Percentiles rank a stretch among this genome's conserved stretches.
These are phyloP conservation scores for Claviceps fusiformis DNA, from an alignment of 2,329 filamentous ascomycete genomes.

Conservation along the genomic window DNA sequence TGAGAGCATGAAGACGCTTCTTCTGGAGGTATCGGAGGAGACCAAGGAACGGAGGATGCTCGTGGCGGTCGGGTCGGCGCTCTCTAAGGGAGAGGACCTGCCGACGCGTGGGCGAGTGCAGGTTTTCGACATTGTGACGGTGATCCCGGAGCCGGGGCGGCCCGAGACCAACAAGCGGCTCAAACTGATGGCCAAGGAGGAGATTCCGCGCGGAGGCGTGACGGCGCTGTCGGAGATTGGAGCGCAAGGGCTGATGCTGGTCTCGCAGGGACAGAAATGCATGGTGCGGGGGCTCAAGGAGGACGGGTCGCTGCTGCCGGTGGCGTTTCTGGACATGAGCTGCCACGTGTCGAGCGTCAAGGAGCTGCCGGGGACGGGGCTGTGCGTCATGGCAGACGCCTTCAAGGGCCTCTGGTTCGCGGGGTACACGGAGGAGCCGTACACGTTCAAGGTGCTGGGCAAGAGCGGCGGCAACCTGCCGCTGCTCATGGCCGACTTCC, in stretches of 20 bases:
- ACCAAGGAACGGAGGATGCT: conserved; percentile 77
- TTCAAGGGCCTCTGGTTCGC: conserved; percentile 94
- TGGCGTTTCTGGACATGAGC: conserved; percentile 96
- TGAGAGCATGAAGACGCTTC: conserved; percentile 69
- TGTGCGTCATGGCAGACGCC: conserved; percentile 79
- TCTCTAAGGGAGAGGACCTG: conserved; percentile 81
- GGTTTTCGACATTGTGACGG: conserved; percentile 81
- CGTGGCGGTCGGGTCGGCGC: conserved; percentile 71
- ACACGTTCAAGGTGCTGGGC: conserved; percentile 85
- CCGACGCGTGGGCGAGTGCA: conserved; percentile 74
- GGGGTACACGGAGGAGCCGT: conserved; percentile 92
- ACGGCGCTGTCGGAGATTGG: conserved; percentile 76
- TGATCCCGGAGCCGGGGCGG: conserved; percentile 75
- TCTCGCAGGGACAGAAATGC: conserved; percentile 90
- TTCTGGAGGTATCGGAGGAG: conserved; percentile 79
- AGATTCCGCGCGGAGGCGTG: conserved; percentile 81
- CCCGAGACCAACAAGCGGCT: conserved; percentile 78
- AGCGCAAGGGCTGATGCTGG: conserved; percentile 75
- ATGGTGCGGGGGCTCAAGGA: conserved; percentile 95
- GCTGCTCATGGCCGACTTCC: conserved; percentile 69
- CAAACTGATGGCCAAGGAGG: conserved; percentile 77
- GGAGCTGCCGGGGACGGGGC: conserved; percentile 67
- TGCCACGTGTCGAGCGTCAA: conserved; percentile 82
- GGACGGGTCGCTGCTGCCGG: conserved; percentile 79
- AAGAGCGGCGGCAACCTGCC: conserved; percentile 71